Evolutionary conservation across 169 alveolate species (phyloP).

Genomic region (Plasmodium inui): DNA sequence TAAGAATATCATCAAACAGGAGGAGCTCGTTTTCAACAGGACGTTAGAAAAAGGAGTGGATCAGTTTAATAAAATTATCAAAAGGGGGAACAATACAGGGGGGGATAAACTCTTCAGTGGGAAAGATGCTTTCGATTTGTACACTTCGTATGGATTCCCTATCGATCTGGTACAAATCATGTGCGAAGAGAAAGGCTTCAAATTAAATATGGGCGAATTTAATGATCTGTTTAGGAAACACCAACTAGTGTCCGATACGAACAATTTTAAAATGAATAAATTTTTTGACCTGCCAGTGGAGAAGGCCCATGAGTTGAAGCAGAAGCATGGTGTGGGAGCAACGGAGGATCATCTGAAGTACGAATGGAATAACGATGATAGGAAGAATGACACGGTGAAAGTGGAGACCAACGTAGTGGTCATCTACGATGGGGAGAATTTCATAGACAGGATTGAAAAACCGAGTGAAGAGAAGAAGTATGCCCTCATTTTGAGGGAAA

Average conservation of each 20-base stretch:
- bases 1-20: slow-evolving; percentile 84
- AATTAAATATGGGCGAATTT: slow-evolving; percentile 88
- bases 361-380: slow-evolving; percentile 75
- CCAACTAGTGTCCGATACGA: slow-evolving; percentile 87
- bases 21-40: slow-evolving; percentile 89
- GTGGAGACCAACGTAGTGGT: slow-evolving; percentile 80
- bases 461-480: slow-evolving; percentile 54
- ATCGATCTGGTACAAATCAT: slow-evolving; percentile 93
- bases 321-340: slow-evolving; percentile 13
- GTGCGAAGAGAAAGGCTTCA: slow-evolving; percentile 91
- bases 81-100: neutral
- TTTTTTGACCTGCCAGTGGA: slow-evolving; percentile 82
- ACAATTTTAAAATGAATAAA: slow-evolving; percentile 75
- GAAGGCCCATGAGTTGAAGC: slow-evolving; percentile 77
- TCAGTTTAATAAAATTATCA: slow-evolving; percentile 81
- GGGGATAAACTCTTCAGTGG: slow-evolving; percentile 78
- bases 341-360: slow-evolving; percentile 83
- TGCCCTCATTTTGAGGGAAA: slow-evolving; percentile 88
- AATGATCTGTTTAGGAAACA: slow-evolving; percentile 85
- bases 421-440: slow-evolving; percentile 83
- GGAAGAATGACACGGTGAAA: neutral
- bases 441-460: slow-evolving; percentile 37
- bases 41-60: slow-evolving; percentile 91
- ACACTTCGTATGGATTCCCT: slow-evolving; percentile 95
- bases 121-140: slow-evolving; percentile 90